Base-by-base conservation (phyloP, 169 alveolate genomes). In the Cryptosporidium felis region DNA sequence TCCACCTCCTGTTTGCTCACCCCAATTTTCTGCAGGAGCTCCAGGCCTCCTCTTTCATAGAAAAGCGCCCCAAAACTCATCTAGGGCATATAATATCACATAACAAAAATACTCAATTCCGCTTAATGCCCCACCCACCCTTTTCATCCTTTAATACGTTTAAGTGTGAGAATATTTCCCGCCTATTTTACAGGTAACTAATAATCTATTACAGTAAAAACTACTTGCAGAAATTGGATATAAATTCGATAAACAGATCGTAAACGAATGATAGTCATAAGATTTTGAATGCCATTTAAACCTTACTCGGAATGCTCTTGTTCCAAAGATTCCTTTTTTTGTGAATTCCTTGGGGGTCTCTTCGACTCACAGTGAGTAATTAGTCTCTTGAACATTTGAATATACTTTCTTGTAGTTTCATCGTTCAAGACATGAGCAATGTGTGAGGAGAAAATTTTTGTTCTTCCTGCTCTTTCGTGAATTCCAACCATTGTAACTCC, bases 401-500 rank as follows among this genome's bases (percentile, higher is more conserved):
- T 90, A 82, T 94, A 95, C 88, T 94, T 94, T 67, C 96, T 91
- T 40, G 96, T 91, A 5, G 94, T 91, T 80, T 96, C 98, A 88
- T 96, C 98, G 81, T 96, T 96, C 56, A 96, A 88, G 30, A 96
- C 95, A 90, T 96, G 97, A 16, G 97, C 97, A 5, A 96, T 94
- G 60, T 96, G 93, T 14, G 95, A 90, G 2, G 95, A 90, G 62
- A 90, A 93, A 23, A 96, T 93, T 67, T 93, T 91, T 40, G 96
- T 90, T 61, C 97, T 82, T 40, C 98, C 98, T 36, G 97, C 94
- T 80, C 98, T 91, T 89, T 96, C 98, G 91, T 96, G 98, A 30
- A 96, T 95, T 42, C 98, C 98, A 26, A 96, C 98, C 97, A 94
- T 95, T 3, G 98, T 96, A 8, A 96, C 97, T 28, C 98, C 98